Percentiles rank a stretch among this genome's conserved stretches.
phyloP scores from a whole-genome alignment of 2,329 filamentous ascomycete species.

The Colletotrichum sansevieriae region DNA sequence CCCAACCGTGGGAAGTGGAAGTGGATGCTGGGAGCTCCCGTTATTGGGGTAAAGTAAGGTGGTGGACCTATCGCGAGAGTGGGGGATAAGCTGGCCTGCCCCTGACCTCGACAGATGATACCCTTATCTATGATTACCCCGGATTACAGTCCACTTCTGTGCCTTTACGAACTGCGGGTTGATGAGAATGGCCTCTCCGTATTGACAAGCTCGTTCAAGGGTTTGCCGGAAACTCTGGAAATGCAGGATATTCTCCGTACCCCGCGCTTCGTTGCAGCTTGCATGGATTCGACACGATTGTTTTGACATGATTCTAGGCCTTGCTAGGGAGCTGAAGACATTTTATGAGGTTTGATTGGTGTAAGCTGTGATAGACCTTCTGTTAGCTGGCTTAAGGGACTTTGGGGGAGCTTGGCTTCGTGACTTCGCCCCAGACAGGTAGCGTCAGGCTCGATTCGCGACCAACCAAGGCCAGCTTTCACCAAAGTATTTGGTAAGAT shows the following conservation, averaged over 20 bases:
- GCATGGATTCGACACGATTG: neutral
- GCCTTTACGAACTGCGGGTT: neutral
- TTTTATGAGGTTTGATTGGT: too few relatives aligned
- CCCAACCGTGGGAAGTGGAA: constrained; percentile 23
- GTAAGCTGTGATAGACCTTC: too few relatives aligned
- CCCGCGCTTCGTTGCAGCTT: constrained; percentile 1
- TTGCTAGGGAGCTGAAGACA: neutral
- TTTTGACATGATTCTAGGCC: neutral
- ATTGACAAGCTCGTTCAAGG: constrained; percentile 1
- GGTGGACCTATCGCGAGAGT: constrained; percentile 21
- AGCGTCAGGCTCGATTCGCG: too few relatives aligned
- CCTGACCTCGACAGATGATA: constrained; percentile 5
- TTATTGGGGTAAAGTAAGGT: neutral
- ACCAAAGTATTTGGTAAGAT: too few relatives aligned
- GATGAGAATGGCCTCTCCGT: neutral
- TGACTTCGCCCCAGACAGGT: too few relatives aligned
- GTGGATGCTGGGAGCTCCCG: constrained; percentile 20
- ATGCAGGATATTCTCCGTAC: constrained; percentile 14
- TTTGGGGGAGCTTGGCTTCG: too few relatives aligned
- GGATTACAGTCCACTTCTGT: neutral
- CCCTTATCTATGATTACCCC: constrained; percentile 14
- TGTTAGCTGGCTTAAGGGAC: too few relatives aligned
- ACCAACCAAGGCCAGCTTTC: too few relatives aligned
- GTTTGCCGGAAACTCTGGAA: neutral
- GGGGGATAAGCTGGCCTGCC: neutral